Evolutionary conservation across 1,139 yeast genomes (phyloP).

Genomic region (Debaryomyces sp.): DNA sequence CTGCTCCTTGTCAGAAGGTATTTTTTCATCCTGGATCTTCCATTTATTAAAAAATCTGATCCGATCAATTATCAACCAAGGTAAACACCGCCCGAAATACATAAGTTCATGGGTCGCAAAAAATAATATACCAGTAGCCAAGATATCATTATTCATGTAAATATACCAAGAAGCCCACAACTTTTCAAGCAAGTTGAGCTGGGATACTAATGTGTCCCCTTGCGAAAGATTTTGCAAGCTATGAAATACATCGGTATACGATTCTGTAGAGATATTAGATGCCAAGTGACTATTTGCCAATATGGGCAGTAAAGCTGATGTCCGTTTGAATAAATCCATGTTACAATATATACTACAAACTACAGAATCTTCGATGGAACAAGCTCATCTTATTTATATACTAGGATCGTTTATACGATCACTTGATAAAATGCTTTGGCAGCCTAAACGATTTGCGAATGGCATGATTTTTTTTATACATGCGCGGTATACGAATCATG

Average conservation of each 20-base stretch:
- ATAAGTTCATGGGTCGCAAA: slow-evolving; percentile 74
- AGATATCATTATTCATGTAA: slow-evolving; percentile 70
- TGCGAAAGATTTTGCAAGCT: slow-evolving; percentile 9
- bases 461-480: slow-evolving; percentile 2
- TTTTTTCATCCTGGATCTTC: slow-evolving; percentile 79
- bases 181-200: slow-evolving; percentile 50
- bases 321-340: slow-evolving; percentile 11
- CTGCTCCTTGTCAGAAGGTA: slow-evolving; percentile 80
- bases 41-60: slow-evolving; percentile 74
- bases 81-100: slow-evolving; percentile 83
- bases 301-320: slow-evolving; percentile 14
- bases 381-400: not conserved
- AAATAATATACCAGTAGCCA: slow-evolving; percentile 83
- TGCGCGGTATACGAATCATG: not conserved
- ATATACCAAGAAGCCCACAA: slow-evolving; percentile 81
- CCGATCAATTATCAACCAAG: slow-evolving; percentile 80
- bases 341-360: not conserved
- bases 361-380: not conserved
- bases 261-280: not conserved
- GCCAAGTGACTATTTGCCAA: slow-evolving; percentile 9
- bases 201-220: slow-evolving; percentile 10
- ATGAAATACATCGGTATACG: slow-evolving; percentile 13
- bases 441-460: not conserved
- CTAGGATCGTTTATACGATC: not conserved
- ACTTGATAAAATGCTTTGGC: not conserved